Conservation (phyloP, 805 yeast species). For the Candida maesae region DNA sequence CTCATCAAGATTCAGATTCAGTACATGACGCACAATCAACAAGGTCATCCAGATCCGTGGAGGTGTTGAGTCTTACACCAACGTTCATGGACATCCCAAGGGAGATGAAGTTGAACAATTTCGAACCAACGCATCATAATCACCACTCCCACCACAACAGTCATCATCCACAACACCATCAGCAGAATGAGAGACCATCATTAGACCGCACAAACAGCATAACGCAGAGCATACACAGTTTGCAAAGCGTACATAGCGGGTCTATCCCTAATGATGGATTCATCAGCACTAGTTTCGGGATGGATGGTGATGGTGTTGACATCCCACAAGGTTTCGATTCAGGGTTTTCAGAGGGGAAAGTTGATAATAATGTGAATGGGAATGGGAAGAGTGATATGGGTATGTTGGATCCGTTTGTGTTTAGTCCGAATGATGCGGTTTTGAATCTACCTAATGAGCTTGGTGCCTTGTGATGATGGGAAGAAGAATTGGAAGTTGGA, state of each 20-base stretch:
- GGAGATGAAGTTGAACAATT: neutral
- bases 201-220: neutral
- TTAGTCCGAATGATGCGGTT: neutral
- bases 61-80: constrained; percentile 38
- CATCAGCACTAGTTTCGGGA: neutral
- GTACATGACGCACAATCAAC: neutral
- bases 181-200: neutral
- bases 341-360: neutral
- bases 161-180: too few relatives aligned
- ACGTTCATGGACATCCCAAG: constrained; percentile 33
- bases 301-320: neutral
- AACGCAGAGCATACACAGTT: neutral
- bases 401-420: neutral
- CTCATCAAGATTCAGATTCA: too few relatives aligned
- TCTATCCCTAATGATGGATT: neutral
- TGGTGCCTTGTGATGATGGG: neutral
- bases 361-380: neutral
- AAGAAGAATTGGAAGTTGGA: too few relatives aligned
- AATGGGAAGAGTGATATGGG: neutral
- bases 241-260: too few relatives aligned
- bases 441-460: constrained; percentile 1
- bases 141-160: neutral
- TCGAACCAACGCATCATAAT: neutral
- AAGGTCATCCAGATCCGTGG: constrained; percentile 24
- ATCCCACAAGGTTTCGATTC: neutral